phyloP scores from a whole-genome alignment of 2,329 filamentous ascomycete genomes.

The Hypocreales sp. region DNA sequence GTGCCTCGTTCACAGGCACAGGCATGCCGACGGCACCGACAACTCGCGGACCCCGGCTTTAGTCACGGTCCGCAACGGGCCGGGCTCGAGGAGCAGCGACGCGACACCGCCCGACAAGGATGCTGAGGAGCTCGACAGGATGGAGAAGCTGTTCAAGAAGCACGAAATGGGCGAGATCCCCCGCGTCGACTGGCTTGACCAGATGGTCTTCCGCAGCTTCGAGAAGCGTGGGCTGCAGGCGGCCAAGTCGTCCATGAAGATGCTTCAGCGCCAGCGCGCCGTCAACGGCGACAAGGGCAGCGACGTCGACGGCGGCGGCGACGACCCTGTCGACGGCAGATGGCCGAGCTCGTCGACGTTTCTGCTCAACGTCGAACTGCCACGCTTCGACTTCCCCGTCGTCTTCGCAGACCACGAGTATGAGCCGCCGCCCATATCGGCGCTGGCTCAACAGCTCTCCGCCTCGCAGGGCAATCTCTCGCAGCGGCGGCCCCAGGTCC shows the following conservation, averaged over 20 bases:
- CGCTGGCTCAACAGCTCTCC: slow-evolving; percentile 44
- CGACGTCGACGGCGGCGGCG: slow-evolving; percentile 11
- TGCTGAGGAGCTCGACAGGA: slow-evolving; percentile 69
- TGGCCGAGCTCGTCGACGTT: slow-evolving; percentile 42
- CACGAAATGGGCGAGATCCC: slow-evolving; percentile 96
- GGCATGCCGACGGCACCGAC: slow-evolving; percentile 71
- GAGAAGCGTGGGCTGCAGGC: slow-evolving; percentile 59
- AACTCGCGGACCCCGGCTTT: slow-evolving; percentile 62
- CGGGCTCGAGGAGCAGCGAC: slow-evolving; percentile 32
- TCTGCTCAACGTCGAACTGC: slow-evolving; percentile 77
- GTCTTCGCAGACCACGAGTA: slow-evolving; percentile 95
- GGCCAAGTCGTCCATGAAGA: slow-evolving; percentile 47
- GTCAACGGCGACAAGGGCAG: slow-evolving; percentile 23
- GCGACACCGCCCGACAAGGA: slow-evolving; percentile 49
- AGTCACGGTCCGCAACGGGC: slow-evolving; percentile 37
- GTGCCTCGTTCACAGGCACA: slow-evolving; percentile 70
- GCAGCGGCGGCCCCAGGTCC: slow-evolving; percentile 75
- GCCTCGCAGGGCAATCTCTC: slow-evolving; percentile 50
- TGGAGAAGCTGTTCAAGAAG: slow-evolving; percentile 87
- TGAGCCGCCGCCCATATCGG: slow-evolving; percentile 66
- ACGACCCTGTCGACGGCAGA: slow-evolving; percentile 25
- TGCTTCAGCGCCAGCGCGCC: slow-evolving; percentile 31
- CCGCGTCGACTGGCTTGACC: slow-evolving; percentile 87
- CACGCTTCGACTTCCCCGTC: slow-evolving; percentile 87
- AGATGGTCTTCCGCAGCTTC: slow-evolving; percentile 79